Base-by-base conservation (phyloP, 2,329 filamentous ascomycete species). In the Trichoderma sp. region DNA sequence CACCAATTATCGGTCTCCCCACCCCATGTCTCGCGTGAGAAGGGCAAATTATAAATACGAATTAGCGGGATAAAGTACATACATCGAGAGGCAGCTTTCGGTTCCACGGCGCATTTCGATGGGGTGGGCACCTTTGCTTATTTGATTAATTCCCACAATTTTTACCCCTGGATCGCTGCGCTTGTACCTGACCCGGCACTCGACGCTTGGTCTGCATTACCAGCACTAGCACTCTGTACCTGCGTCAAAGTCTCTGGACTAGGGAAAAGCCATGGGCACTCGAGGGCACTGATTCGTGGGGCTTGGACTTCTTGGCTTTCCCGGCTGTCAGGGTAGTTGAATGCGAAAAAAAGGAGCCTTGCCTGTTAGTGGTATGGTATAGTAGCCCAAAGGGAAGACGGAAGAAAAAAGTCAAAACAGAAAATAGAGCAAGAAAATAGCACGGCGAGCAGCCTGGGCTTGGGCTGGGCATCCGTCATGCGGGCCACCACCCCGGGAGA, bases 1-100 rank as follows among this genome's bases (percentile, higher is more conserved):
- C 58, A 68, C 58, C 47, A 63, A 49, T 27, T 52, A 47, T 56
- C 52, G 49, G 66, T 27, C 49, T 52, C 57, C 49, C 65, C 57
- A 61, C 57, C 58, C 60, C 68, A 59, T 69, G 68, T 65, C 61
- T 69, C 56, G 68, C 52, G 47, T 66, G 61, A 61, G 57, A 69
- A 69, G 68, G 68, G 68, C 53, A 69, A 65, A 65, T 69, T 69
- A 61, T 65, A 55, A 69, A 69, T 69, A 69, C 68, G 68, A 69
- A 69, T n/a, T 64, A 61, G 65, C 53, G 53, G 60, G 62, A 58
- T 24, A 31, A 55, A n/a, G 13, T 33, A 33, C 29, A 35, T 55
- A 43, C 40, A 43, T 43, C 5, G 40, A 43, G 40, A 43, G 29
- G 62, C 53, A 27, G 59, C 68, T 37, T 19, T 61, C 37, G 40